A percentile compares a stretch with the other conserved stretches of the same genome.
These are phyloP conservation scores for Delitschia confertaspora DNA, from an alignment of 495 filamentous ascomycete genomes.

Conservation along the genomic window DNA sequence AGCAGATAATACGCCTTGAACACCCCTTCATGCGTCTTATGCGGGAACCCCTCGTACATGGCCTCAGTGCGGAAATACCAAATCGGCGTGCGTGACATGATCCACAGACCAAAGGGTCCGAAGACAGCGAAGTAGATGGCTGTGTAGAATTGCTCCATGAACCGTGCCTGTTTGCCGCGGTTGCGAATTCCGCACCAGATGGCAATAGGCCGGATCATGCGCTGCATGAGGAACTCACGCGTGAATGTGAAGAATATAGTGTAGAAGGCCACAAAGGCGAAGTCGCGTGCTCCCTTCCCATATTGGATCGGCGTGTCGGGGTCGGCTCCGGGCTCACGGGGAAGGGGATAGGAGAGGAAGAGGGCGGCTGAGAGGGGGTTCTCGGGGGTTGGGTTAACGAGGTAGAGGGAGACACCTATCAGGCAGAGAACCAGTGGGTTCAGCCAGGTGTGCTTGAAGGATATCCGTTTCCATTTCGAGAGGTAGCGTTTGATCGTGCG, in stretches of 20 bases:
- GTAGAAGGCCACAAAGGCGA: conserved; percentile 85
- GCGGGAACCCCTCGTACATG: conserved; percentile 90
- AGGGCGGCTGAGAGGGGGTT: conserved; percentile 83
- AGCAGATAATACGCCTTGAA: conserved; percentile 98
- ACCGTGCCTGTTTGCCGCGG: conserved; percentile 75
- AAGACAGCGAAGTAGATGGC: conserved; percentile 88
- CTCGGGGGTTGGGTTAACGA: conserved; percentile 64
- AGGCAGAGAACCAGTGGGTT: conserved; percentile 63
- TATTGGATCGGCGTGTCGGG: conserved; percentile 55
- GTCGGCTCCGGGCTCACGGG: conserved; percentile 40
- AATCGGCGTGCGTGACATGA: conserved; percentile 84
- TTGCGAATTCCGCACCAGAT: conserved; percentile 58
- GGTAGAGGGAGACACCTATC: conserved; percentile 58
- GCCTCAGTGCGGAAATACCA: conserved; percentile 94
- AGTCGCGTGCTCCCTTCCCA: conserved; percentile 78
- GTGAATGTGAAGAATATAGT: conserved; percentile 83
- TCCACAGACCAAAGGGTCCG: conserved; percentile 79
- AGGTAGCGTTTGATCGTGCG: conserved; percentile 32
- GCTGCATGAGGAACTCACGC: conserved; percentile 95
- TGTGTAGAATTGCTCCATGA: conserved; percentile 97
- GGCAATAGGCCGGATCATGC: conserved; percentile 72
- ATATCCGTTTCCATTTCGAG: conserved; percentile 33
- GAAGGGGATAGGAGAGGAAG: conserved; percentile 84
- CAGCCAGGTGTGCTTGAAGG: conserved; percentile 42
- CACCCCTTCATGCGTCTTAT: conserved; percentile 68